Evolutionary conservation across 1,284 basidiomycete species (phyloP).

Genomic region (Naganishia liquefaciens): DNA sequence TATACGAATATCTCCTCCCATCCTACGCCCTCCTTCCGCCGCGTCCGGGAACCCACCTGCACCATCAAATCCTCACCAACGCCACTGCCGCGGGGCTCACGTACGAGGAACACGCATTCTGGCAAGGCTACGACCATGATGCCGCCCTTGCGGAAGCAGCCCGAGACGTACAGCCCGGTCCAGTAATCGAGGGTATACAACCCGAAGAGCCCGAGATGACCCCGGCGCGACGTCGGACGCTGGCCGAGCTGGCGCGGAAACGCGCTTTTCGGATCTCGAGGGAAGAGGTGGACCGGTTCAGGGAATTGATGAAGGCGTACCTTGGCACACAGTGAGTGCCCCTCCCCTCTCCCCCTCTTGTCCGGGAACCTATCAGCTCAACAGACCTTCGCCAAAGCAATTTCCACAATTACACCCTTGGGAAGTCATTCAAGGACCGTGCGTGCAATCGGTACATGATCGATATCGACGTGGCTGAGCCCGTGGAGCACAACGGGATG

Average conservation of each 20-base stretch:
- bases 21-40: slow-evolving; percentile 92
- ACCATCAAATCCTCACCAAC: slow-evolving; percentile 56
- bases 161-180: too few species aligned
- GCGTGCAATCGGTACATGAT: slow-evolving; percentile 84
- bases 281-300: slow-evolving; percentile 62
- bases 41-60: slow-evolving; percentile 69
- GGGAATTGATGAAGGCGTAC: slow-evolving; percentile 64
- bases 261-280: slow-evolving; percentile 66
- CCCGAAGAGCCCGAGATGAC: slow-evolving; percentile 9
- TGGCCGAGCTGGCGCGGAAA: slow-evolving; percentile 46
- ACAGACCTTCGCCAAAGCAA: slow-evolving; percentile 64
- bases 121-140: slow-evolving; percentile 46
- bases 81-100: background rate
- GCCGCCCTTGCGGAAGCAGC: slow-evolving; percentile 7
- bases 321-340: slow-evolving; percentile 61
- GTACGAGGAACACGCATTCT: slow-evolving; percentile 56
- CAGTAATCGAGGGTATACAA: background rate
- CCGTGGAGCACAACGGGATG: slow-evolving; percentile 76
- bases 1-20: slow-evolving; percentile 96
- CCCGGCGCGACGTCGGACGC: slow-evolving; percentile 41
- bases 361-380: background rate
- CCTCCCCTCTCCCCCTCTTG: background rate
- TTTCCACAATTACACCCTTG: slow-evolving; percentile 97
- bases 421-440: slow-evolving; percentile 77
- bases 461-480: slow-evolving; percentile 66